These are phyloP conservation scores for Solanum clarkiae DNA, from an alignment of 257 asterid genomes.

Conservation along the genomic window DNA sequence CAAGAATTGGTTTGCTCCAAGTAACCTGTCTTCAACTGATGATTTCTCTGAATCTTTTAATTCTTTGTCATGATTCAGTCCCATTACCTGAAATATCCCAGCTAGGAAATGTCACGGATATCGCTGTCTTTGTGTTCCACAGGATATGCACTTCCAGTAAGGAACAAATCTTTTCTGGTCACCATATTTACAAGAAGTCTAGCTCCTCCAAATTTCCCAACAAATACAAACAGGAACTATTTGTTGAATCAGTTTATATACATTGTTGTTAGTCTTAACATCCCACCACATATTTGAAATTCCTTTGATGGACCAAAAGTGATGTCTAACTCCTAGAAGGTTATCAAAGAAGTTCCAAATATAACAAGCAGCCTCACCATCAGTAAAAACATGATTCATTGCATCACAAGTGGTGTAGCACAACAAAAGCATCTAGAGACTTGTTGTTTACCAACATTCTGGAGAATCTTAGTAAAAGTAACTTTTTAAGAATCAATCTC, in stretches of 20 bases:
- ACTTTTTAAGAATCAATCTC: not conserved
- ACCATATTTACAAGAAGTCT: not conserved
- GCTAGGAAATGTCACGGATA: not conserved
- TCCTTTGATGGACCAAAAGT: not conserved
- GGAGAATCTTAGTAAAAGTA: not conserved
- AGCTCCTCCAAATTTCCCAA: not conserved
- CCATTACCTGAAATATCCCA: not conserved
- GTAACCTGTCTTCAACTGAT: not conserved
- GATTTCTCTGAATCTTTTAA: not conserved
- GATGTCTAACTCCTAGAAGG: not conserved
- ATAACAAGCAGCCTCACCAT: not conserved
- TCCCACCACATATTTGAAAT: not conserved
- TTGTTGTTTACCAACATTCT: not conserved
- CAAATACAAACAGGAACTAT: not conserved
- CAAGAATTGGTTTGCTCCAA: not conserved
- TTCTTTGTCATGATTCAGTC: not conserved
- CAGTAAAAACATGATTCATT: not conserved
- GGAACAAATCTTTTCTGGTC: not conserved
- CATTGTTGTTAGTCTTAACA: not conserved
- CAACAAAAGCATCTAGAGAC: not conserved
- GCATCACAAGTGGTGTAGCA: not conserved
- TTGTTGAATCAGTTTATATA: not conserved
- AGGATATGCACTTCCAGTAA: not conserved
- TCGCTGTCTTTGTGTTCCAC: not conserved
- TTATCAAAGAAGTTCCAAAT: not conserved